Evolutionary conservation across 371 early-diverging fungal species (phyloP), one percentile per base, ranked within the genome.

Genomic region (Mortierella sp.): DNA sequence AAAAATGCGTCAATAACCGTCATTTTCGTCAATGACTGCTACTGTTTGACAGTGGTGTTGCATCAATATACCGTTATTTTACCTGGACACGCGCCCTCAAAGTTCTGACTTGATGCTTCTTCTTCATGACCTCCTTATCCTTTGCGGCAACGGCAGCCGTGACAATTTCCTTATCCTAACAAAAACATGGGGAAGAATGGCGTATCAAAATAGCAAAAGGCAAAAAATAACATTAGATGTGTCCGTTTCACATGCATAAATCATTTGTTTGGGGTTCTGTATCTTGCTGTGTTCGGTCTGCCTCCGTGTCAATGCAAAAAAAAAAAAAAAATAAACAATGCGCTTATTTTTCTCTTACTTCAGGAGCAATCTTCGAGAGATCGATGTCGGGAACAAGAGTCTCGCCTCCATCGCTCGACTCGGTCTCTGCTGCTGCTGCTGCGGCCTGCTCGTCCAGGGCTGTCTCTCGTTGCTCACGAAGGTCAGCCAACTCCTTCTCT

Each of bases 331-430:
- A 6, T 24, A 65, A 65, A 41, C 65, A 65, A 38, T 38, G 35
- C 4, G 12, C 7, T 14, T 54, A 54, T 54, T 24, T 14, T 49
- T 12, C 32, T 76, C 32, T 71, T 84, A 84, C 84, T 81, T 80
- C 70, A 6, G 68, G 29, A 21, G 55, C 70, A 55, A 84, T 18
- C 75, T 75, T 80, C 51, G 73, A 75, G 44, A 75, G 75, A 65
- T 84, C 81, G 44, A 80, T 55, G 24, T 84, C 84, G 29, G 81
- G 84, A 16, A 84, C 81, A 27, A 84, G 65, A 12, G 84, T 84
- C 72, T 84, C 84, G 27, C 81, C 84, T 29, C 81, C 84, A 75
- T 84, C 84, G 54, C 84, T 84, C 65, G 81, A 80, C 10, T 75
- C 75, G 3, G 75, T 80, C 29, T 83, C 84, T 3, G 60, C 74